These are phyloP conservation scores for Fusarium armeniacum DNA, from an alignment of 2,329 filamentous ascomycete species.

Conservation along the genomic window DNA sequence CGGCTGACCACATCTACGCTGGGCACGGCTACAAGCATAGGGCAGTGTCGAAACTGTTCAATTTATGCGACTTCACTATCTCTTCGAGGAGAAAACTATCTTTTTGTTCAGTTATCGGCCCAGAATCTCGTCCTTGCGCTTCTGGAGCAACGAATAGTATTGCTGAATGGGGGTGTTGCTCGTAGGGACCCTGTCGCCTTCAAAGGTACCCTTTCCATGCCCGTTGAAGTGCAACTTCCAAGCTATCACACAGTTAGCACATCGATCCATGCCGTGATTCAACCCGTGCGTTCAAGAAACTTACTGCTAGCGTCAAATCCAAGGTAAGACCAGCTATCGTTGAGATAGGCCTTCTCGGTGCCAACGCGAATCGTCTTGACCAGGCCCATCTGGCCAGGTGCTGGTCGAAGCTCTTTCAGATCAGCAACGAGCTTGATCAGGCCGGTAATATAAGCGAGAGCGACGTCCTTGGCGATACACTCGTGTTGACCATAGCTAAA, in stretches of 20 bases:
- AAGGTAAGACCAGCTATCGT: slow-evolving; percentile 64
- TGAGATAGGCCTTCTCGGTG: slow-evolving; percentile 60
- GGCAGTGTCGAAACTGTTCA: neutral
- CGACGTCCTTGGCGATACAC: slow-evolving; percentile 60
- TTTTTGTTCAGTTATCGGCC: slow-evolving; percentile 1
- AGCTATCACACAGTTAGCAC: slow-evolving; percentile 46
- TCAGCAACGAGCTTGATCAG: slow-evolving; percentile 60
- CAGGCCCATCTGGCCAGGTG: slow-evolving; percentile 61
- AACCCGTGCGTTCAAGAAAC: slow-evolving; percentile 27
- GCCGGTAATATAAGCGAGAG: slow-evolving; percentile 58
- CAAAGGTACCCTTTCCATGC: slow-evolving; percentile 53
- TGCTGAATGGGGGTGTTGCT: slow-evolving; percentile 49
- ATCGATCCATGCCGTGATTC: rapidly evolving
- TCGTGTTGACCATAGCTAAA: slow-evolving; percentile 64
- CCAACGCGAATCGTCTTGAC: slow-evolving; percentile 61
- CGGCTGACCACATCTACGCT: neutral
- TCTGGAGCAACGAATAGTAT: slow-evolving; percentile 55
- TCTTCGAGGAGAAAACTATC: neutral
- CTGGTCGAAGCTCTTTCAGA: slow-evolving; percentile 61
- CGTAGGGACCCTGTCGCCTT: slow-evolving; percentile 51
- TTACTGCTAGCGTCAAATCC: slow-evolving; percentile 62
- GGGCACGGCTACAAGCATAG: neutral
- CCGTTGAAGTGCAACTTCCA: slow-evolving; percentile 58
- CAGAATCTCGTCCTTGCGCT: slow-evolving; percentile 51
- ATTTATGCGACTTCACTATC: neutral